Base-by-base conservation (phyloP, 139 green algal species). In the Asterochloris sp. region DNA sequence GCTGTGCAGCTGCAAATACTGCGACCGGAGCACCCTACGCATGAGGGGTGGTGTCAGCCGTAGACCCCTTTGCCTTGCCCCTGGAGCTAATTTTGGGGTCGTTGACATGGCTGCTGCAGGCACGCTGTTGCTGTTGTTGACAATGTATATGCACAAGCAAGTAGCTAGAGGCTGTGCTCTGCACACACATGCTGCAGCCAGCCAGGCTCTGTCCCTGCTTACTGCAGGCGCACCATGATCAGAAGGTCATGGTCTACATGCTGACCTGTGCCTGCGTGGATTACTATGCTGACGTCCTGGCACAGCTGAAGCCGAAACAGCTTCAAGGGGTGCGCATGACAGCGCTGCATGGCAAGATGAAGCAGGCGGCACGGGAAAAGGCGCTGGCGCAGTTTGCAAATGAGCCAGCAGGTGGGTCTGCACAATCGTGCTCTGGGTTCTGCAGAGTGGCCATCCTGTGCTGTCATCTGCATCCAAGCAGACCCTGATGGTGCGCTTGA, bases 191-290 rank as follows among this genome's bases (percentile, higher is more conserved):
- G 38, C 38, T 54, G 38, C 38, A 54, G 38, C 38, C 38, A 54
- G 38, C 38, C 38, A 54, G 38, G 38, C 2, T 54, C 2, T 71
- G 66, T 2, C 12, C 61, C 85, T 26, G 10, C 23, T 0, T 73
- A 76, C 78, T 94, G 69, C 81, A 87, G 78, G 81, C 78, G 21
- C 90, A 94, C 85, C 16, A 29, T 1, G 69, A 83, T 14, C 73
- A 92, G 38, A 98, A 98, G 86, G 76, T 95, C 13, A 98, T 99
- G 71, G 92, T 98, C 2, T 99, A 99, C 85, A 94, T 96, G 75
- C 85, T 99, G 19, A 99, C 97, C 0, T 99, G 97, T 71, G 95
- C 94, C 15, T 95, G 84, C 64, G 97, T 99, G 27, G 95, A 99
- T 67, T 91, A 91, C 75, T 83, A 69, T 60, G 62, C 85, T 38